phyloP scores from a whole-genome alignment of 2,329 filamentous ascomycete genomes.

The Tolypocladium album region DNA sequence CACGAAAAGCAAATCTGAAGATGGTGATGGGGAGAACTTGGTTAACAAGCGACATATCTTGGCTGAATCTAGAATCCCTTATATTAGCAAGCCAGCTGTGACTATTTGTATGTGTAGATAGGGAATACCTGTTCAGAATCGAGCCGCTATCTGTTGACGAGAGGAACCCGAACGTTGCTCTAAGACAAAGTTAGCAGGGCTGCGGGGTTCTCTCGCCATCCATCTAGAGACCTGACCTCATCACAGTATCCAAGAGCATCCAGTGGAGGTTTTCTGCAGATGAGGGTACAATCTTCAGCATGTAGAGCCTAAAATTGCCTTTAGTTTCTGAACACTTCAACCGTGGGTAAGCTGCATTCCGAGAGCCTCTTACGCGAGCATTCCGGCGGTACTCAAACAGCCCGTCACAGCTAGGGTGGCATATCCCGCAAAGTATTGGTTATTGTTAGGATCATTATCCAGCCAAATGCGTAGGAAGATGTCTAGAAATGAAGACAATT shows the following conservation, averaged over 20 bases:
- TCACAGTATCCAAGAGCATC: constrained; percentile 1
- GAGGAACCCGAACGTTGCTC: constrained; percentile 1
- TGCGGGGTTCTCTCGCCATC: not conserved
- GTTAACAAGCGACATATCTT: constrained; percentile 5
- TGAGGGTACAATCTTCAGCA: constrained; percentile 1
- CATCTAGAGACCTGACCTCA: not conserved
- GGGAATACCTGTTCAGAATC: constrained; percentile 1
- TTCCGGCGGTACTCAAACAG: not conserved
- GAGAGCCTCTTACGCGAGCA: not conserved
- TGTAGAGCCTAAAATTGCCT: not conserved
- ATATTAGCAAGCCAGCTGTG: not conserved
- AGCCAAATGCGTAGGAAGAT: constrained; percentile 3
- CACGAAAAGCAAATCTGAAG: constrained; percentile 1
- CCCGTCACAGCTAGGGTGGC: not conserved
- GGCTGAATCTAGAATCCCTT: constrained; percentile 3
- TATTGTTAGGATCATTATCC: not conserved
- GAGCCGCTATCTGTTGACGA: not conserved
- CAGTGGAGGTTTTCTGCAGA: constrained; percentile 1
- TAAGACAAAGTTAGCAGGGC: not conserved
- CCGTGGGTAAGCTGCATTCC: not conserved
- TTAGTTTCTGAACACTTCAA: not conserved
- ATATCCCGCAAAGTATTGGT: constrained; percentile 3
- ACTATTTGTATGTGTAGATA: not conserved
- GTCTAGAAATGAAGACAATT: not conserved
- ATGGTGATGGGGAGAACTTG: constrained; percentile 3